Conservation (phyloP, 257 asterid species). For the Nemophila menziesii region DNA sequence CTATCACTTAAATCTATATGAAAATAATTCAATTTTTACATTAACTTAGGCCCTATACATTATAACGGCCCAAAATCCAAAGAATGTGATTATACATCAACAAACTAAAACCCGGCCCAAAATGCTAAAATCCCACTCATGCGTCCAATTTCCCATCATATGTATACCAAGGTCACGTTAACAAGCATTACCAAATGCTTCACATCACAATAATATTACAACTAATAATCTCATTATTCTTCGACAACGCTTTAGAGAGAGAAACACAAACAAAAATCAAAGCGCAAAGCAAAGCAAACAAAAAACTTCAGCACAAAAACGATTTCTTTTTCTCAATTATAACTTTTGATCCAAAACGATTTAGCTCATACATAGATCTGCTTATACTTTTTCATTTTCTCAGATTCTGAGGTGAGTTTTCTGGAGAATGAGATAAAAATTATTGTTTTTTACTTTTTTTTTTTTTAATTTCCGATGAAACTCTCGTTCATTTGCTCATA, state of each 20-base stretch:
- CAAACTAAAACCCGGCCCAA: too few relatives aligned
- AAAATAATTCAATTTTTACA: too few relatives aligned
- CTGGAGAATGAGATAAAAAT: not conserved
- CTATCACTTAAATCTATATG: too few relatives aligned
- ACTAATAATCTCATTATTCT: not conserved
- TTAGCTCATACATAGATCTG: slow-evolving; percentile 54
- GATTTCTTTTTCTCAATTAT: slow-evolving; percentile 13
- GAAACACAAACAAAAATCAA: slow-evolving; percentile 1
- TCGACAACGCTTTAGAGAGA: slow-evolving; percentile 15
- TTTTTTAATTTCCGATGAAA: slow-evolving; percentile 1
- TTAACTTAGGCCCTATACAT: too few relatives aligned
- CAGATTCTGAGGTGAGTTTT: slow-evolving; percentile 33
- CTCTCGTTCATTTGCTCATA: slow-evolving; percentile 6
- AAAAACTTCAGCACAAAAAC: slow-evolving; percentile 1
- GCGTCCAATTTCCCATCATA: too few relatives aligned
- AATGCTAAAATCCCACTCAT: not conserved
- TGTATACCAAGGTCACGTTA: not conserved
- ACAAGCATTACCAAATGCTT: not conserved
- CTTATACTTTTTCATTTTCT: slow-evolving; percentile 18
- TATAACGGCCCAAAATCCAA: too few relatives aligned
- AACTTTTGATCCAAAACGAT: slow-evolving; percentile 20
- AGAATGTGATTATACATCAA: too few relatives aligned
- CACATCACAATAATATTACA: not conserved
- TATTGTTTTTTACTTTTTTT: not conserved
- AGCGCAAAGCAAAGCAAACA: slow-evolving; percentile 10